phyloP scores from a whole-genome alignment of 2,329 filamentous ascomycete genomes.

The Ambrosiella cleistominuta region DNA sequence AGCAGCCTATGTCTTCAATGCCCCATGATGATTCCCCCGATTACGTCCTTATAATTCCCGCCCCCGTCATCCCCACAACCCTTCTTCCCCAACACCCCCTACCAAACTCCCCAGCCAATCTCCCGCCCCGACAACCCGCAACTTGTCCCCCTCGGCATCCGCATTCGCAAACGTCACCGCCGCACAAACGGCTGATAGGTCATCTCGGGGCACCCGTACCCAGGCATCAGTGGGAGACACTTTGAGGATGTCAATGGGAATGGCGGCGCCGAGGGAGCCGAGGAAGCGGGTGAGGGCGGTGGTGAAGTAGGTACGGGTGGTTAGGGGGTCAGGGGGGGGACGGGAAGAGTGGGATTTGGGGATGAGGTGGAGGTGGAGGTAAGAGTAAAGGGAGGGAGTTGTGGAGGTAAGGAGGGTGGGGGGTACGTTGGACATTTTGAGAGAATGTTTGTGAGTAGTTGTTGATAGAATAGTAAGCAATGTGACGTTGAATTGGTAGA shows the following conservation, averaged over 20 bases:
- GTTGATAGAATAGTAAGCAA: not conserved
- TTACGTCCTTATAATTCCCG: not conserved
- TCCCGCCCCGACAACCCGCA: constrained; percentile 39
- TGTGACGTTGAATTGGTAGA: too few species aligned
- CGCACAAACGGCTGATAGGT: constrained; percentile 42
- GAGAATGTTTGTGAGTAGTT: constrained; percentile 16
- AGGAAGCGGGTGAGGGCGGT: constrained; percentile 50
- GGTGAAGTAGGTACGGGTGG: constrained; percentile 44
- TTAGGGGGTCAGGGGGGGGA: constrained; percentile 38
- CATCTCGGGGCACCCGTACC: constrained; percentile 45
- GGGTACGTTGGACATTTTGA: constrained; percentile 23
- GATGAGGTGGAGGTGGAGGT: constrained; percentile 28
- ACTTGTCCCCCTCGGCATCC: constrained; percentile 27
- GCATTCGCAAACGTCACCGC: constrained; percentile 45
- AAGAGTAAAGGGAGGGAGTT: constrained; percentile 30
- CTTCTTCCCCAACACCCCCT: constrained; percentile 27
- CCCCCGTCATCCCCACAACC: constrained; percentile 25
- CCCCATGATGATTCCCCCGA: not conserved
- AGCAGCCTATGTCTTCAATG: not conserved
- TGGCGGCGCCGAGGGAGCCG: constrained; percentile 47
- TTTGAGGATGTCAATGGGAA: constrained; percentile 54
- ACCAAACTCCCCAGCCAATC: constrained; percentile 47
- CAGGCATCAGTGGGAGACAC: constrained; percentile 38
- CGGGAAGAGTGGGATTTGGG: constrained; percentile 2
- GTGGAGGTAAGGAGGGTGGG: constrained; percentile 17